Evolutionary conservation across 192 early-diverging fungal genomes (phyloP).

Genomic region (Bifiguratus adelaidae): DNA sequence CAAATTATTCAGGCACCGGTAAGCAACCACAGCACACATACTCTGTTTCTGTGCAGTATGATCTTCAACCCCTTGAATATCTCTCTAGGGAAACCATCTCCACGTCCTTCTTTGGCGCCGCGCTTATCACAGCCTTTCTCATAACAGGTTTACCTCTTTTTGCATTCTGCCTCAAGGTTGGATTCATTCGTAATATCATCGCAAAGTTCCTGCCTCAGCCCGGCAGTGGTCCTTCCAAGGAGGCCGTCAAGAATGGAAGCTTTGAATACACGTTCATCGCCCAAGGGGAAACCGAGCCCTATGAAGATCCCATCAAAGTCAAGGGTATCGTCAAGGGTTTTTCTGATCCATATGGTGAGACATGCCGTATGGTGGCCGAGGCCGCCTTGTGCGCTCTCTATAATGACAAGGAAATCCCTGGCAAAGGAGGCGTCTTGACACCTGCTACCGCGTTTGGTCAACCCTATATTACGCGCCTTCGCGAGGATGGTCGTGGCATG

Average conservation of each 20-base stretch:
- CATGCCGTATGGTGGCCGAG: conserved; percentile 68
- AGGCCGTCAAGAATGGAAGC: conserved; percentile 34
- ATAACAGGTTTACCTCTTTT: conserved; percentile 22
- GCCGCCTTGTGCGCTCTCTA: conserved; percentile 63
- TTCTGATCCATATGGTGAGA: conserved; percentile 52
- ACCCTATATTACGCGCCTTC: conserved; percentile 52
- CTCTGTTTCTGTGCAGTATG: background rate
- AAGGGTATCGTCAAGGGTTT: conserved; percentile 31
- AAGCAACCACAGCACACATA: background rate
- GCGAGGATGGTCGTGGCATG: conserved; percentile 43
- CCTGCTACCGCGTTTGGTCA: conserved; percentile 73
- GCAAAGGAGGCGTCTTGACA: conserved; percentile 68
- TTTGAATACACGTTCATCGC: conserved; percentile 41
- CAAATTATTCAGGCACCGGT: conserved; percentile 25
- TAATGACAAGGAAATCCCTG: conserved; percentile 34
- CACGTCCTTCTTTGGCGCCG: conserved; percentile 21
- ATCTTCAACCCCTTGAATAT: background rate
- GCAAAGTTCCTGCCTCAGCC: conserved; percentile 44
- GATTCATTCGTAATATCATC: conserved; percentile 31
- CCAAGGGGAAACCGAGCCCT: conserved; percentile 27
- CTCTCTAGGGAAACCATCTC: conserved; percentile 45
- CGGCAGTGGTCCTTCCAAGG: conserved; percentile 58
- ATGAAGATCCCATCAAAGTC: conserved; percentile 25
- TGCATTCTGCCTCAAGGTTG: conserved; percentile 26
- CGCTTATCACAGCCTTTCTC: conserved; percentile 24